Evolutionary conservation across 2,329 filamentous ascomycete species (phyloP).

Genomic region (Beauveria pseudobassiana): DNA sequence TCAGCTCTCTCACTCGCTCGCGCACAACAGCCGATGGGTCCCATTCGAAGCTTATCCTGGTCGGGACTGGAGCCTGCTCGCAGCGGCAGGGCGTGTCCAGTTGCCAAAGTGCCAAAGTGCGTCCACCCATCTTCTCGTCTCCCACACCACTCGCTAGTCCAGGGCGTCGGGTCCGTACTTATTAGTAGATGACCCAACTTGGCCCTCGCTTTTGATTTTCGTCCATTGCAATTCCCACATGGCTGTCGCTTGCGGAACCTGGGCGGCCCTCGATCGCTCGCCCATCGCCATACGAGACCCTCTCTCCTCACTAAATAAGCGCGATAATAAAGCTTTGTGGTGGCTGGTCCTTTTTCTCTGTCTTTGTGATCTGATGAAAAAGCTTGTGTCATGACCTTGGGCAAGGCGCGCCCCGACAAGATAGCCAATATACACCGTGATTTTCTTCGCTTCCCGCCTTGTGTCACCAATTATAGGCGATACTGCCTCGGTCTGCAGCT

Average conservation of each 20-base stretch:
- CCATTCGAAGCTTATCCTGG: not conserved
- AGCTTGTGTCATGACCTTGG: not conserved
- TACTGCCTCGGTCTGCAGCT: not conserved
- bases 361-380: too few species aligned
- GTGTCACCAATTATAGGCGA: not conserved
- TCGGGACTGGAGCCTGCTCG: not conserved
- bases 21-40: not conserved
- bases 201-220: not conserved
- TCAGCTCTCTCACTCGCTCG: not conserved
- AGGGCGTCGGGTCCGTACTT: not conserved
- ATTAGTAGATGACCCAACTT: not conserved
- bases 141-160: not conserved
- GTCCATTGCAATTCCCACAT: not conserved
- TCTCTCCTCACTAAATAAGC: too few species aligned
- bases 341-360: too few species aligned
- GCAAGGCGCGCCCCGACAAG: not conserved
- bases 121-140: not conserved
- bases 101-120: not conserved
- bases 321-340: too few species aligned
- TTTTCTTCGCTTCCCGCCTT: not conserved
- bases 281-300: too few species aligned
- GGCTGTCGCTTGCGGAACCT: slow-evolving; percentile 2
- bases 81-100: not conserved
- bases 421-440: not conserved
- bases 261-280: not conserved